Conservation (phyloP, 1,139 yeast species). For the Taphrina wiesneri region DNA sequence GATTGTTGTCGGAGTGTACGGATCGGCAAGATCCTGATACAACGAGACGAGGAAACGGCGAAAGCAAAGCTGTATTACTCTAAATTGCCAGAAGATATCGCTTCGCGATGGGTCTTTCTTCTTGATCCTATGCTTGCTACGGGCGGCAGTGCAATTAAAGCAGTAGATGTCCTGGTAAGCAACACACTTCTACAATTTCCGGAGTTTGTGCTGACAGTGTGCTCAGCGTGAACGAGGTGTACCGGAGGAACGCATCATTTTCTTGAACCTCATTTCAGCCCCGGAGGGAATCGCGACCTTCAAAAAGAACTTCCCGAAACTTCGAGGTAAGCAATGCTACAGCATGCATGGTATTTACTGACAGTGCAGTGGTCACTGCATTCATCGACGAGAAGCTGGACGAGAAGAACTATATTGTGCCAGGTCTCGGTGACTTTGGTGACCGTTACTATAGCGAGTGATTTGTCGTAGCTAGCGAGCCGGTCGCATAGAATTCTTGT, state of each 20-base stretch:
- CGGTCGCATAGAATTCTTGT: too few species aligned
- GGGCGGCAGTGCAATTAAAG: conserved; percentile 97
- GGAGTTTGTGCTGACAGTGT: not conserved
- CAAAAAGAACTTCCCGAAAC: conserved; percentile 73
- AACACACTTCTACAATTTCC: not conserved
- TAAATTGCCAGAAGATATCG: conserved; percentile 87
- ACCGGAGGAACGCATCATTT: conserved; percentile 78
- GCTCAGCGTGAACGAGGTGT: conserved; percentile 70
- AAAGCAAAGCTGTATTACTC: conserved; percentile 65
- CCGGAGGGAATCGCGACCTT: conserved; percentile 89
- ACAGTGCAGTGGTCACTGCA: conserved; percentile 70
- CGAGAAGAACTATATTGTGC: conserved; percentile 68
- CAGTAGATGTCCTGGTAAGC: conserved; percentile 71
- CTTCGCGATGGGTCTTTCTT: conserved; percentile 81
- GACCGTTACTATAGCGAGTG: conserved; percentile 48
- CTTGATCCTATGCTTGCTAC: conserved; percentile 98
- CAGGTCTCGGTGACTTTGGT: conserved; percentile 97
- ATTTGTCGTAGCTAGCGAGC: too few species aligned
- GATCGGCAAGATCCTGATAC: conserved; percentile 92
- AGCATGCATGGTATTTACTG: not conserved
- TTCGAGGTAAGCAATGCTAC: conserved; percentile 49
- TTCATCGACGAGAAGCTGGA: conserved; percentile 84
- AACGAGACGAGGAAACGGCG: conserved; percentile 93
- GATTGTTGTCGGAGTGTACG: conserved; percentile 95
- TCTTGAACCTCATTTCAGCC: conserved; percentile 85